A percentile compares a stretch with the other conserved stretches of the same genome.
Conservation (phyloP, 345 rosid genomes). For the Arabidopsis thaliana region TAIR10.1 NC_003075.7:13976501-13977000, state of each 20-base stretch:
- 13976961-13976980: background rate
- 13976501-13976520: conserved; percentile 43
- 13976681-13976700: conserved; percentile 20
- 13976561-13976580: conserved; percentile 17
- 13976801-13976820: background rate
- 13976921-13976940: background rate
- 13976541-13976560: conserved; percentile 26
- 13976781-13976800: background rate
- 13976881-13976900: background rate
- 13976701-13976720: background rate
- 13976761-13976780: background rate
- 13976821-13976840: background rate
- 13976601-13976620: background rate
- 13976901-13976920: background rate
- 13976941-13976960: background rate
- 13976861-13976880: background rate
- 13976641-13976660: conserved; percentile 23
- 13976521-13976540: conserved; percentile 28
- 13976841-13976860: background rate
- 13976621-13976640: conserved; percentile 3
- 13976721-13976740: background rate
- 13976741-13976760: background rate
- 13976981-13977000: background rate
- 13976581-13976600: conserved; percentile 42
- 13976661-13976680: conserved; percentile 27